Evolutionary conservation across 176 grass and related monocot species (phyloP).

Genomic region (Paspalum notatum): DNA sequence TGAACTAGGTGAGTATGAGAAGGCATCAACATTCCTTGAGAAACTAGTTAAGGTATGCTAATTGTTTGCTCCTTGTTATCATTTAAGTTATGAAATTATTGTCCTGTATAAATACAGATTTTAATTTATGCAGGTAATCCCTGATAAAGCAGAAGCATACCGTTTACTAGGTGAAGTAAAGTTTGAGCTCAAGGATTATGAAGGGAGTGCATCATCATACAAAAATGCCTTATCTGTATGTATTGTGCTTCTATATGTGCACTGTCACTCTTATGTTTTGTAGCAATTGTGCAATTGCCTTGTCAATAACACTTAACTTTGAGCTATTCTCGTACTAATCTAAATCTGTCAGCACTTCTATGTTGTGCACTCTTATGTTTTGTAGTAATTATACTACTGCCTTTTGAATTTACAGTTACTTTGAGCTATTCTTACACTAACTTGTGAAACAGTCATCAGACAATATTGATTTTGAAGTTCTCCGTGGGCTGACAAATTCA

Average conservation of each 20-base stretch:
- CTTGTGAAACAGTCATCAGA: constrained; percentile 62
- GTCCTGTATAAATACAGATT: constrained; percentile 30
- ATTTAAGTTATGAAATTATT: constrained; percentile 40
- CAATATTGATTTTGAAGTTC: constrained; percentile 83
- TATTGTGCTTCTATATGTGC: constrained; percentile 21
- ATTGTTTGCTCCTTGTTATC: constrained; percentile 12
- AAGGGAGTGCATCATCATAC: constrained; percentile 81
- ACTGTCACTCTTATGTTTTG: constrained; percentile 1
- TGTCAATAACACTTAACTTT: constrained; percentile 6
- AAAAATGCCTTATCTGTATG: constrained; percentile 72
- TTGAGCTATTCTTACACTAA: constrained; percentile 29
- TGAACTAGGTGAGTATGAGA: constrained; percentile 88
- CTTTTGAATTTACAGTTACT: constrained; percentile 8
- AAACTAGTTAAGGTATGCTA: constrained; percentile 74
- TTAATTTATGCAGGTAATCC: constrained; percentile 70
- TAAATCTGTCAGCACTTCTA: too few species aligned
- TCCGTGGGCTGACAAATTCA: constrained; percentile 83
- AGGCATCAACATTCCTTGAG: constrained; percentile 73
- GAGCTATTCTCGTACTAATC: constrained; percentile 29
- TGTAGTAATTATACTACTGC: not conserved
- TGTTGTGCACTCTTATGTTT: not conserved
- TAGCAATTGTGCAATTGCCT: not conserved
- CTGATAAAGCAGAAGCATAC: constrained; percentile 80
- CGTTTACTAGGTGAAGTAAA: constrained; percentile 91
- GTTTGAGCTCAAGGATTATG: constrained; percentile 94